Base-by-base conservation (phyloP, 2,329 filamentous ascomycete species). In the Tolypocladium capitatum region DNA sequence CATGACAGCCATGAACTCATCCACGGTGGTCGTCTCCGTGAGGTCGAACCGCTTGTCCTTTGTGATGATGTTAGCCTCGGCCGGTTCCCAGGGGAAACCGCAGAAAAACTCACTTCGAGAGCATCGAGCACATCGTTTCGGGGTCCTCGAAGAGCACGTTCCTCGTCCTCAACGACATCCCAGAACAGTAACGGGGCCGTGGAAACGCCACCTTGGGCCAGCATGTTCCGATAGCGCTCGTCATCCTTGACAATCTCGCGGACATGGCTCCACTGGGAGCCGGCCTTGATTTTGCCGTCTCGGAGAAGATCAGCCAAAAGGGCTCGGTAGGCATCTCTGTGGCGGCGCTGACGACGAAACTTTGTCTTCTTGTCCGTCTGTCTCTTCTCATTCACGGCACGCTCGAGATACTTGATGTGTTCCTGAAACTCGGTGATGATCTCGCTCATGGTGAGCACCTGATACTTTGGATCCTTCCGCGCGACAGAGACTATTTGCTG, bases 111-210 rank as follows among this genome's bases (percentile, higher is more conserved):
- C 66, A 92, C 87, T 73, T 94, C 86, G 56, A 95, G 75, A 55
- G 92, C 87, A 67, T 95, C 89, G 54, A 92, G 71, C 35, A 94
- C 85, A 60, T 89, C 81, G 61, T 92, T 94, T 51, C 87, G 77
- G 44, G 84, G 83, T 45, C 80, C 82, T 51, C 90, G 83, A 43
- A 96, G 72, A n/a, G 83, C 81, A 49, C 86, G 81, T 60, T 98
- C 91, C 64, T 97, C 89, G 63, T 95, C 89, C 63, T 97, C 92
- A 27, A 97, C 76, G 43, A 90, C 73, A 63, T 98, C 92, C 88
- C 91, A 96, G 70, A 98, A 97, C 7, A 98, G 73, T 59, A 97
- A 89, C 54, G 95, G 75, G 14, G 92, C 87, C 5, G 80, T 85
- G 5, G 90, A 95, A 48, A 42, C 27, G 11, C 91, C 90, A 49